A percentile compares a stretch with the other conserved stretches of the same genome.
phyloP scores from a whole-genome alignment of 1,284 basidiomycete species.

The Rhizoctonia solani region DNA sequence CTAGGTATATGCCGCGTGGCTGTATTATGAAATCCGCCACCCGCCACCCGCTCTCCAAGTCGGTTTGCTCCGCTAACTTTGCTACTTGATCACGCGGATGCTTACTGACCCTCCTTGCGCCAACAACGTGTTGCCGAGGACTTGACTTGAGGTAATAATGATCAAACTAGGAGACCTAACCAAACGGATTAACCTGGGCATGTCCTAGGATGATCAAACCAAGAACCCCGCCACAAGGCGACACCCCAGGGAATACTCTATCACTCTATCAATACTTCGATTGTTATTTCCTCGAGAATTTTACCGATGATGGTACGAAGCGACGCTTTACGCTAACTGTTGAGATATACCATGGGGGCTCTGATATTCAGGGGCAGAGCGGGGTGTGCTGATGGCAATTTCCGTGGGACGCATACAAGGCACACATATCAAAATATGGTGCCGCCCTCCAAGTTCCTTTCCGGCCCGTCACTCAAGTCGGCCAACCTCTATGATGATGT shows the following conservation, averaged over 20 bases:
- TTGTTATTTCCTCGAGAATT: background rate
- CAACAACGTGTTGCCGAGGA: slow-evolving; percentile 26
- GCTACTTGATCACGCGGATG: background rate
- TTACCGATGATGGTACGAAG: background rate
- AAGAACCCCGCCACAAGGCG: slow-evolving; percentile 25
- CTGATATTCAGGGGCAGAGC: slow-evolving; percentile 7
- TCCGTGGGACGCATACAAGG: background rate
- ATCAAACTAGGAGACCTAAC: slow-evolving; percentile 4
- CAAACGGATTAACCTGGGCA: slow-evolving; percentile 15
- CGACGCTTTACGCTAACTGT: background rate
- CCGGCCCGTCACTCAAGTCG: background rate
- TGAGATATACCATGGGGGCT: background rate
- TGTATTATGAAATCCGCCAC: slow-evolving; percentile 4
- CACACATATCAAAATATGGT: background rate
- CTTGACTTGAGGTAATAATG: slow-evolving; percentile 7
- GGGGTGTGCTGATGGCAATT: slow-evolving; percentile 25
- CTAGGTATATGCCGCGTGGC: background rate
- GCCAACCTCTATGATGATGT: background rate
- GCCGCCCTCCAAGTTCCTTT: background rate
- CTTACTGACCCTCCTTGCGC: slow-evolving; percentile 19
- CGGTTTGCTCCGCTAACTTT: background rate
- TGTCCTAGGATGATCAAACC: slow-evolving; percentile 28
- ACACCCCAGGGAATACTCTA: too few species aligned
- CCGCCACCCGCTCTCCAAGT: slow-evolving; percentile 14
- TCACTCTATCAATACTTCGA: background rate